These are phyloP conservation scores for Chiua virens DNA, from an alignment of 768 basidiomycete genomes.

Conservation along the genomic window DNA sequence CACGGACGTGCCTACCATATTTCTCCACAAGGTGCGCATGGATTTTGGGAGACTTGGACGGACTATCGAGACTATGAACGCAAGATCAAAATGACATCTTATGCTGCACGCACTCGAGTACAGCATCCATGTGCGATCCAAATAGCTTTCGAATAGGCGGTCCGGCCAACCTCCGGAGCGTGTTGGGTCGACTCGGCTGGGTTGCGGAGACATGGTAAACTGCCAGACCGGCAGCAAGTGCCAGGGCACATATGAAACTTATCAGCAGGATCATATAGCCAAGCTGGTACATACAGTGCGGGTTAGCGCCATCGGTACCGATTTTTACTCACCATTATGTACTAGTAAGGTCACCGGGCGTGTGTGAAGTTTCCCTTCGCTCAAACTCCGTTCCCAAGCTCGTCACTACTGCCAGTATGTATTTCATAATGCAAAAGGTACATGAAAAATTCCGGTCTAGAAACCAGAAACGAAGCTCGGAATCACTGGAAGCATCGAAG, in stretches of 20 bases:
- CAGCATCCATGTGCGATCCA: slow-evolving; percentile 50
- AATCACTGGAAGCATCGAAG: slow-evolving; percentile 32
- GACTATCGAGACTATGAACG: slow-evolving; percentile 37
- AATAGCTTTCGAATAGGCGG: slow-evolving; percentile 54
- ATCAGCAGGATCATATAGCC: neutral
- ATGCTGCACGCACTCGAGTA: slow-evolving; percentile 53
- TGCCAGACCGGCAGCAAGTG: slow-evolving; percentile 18
- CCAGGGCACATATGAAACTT: slow-evolving; percentile 6
- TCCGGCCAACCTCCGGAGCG: slow-evolving; percentile 58
- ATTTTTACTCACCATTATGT: no score
- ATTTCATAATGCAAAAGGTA: no score
- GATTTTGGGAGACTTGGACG: slow-evolving; percentile 48
- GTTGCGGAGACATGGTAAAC: slow-evolving; percentile 28
- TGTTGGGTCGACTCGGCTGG: slow-evolving; percentile 30
- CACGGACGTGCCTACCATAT: slow-evolving; percentile 70
- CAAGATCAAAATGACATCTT: neutral
- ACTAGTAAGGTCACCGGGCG: no score
- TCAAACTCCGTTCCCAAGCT: no score
- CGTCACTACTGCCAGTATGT: no score
- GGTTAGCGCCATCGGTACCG: no score
- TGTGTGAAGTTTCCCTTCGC: no score
- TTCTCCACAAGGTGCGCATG: slow-evolving; percentile 54
- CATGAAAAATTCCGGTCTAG: slow-evolving; percentile 1
- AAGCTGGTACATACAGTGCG: no score
- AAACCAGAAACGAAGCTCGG: slow-evolving; percentile 30